Percentiles rank a stretch among this genome's conserved stretches.
Conservation (phyloP, 2,329 filamentous ascomycete genomes). For the Pestalotiopsis sp. region DNA sequence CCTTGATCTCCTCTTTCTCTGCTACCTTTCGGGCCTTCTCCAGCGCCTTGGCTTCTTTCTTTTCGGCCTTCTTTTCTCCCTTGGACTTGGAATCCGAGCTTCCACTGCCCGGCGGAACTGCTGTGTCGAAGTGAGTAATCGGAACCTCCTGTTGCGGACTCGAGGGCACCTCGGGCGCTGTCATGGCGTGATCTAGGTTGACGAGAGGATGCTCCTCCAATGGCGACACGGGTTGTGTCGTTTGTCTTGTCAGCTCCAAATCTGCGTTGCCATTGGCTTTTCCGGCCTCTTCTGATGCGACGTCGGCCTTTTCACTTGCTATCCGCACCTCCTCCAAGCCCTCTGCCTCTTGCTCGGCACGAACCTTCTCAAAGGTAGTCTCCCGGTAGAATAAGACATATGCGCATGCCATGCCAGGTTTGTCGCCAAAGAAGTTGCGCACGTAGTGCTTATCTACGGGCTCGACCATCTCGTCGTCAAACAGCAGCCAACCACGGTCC, state of each 20-base stretch:
- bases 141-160: slow-evolving; percentile 27
- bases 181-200: slow-evolving; percentile 66
- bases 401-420: slow-evolving; percentile 85
- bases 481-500: slow-evolving; percentile 92
- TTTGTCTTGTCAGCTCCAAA: slow-evolving; percentile 50
- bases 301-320: slow-evolving; percentile 57
- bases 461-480: slow-evolving; percentile 98
- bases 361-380: slow-evolving; percentile 68
- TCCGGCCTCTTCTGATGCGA: slow-evolving; percentile 48
- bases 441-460: slow-evolving; percentile 97
- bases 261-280: slow-evolving; percentile 43
- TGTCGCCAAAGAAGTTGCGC: slow-evolving; percentile 95
- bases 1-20: slow-evolving; percentile 48
- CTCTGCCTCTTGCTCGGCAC: slow-evolving; percentile 82
- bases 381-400: slow-evolving; percentile 99
- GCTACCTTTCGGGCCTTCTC: slow-evolving; percentile 49
- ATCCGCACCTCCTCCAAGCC: slow-evolving; percentile 64
- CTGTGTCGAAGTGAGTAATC: slow-evolving; percentile 27
- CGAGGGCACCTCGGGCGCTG: slow-evolving; percentile 52
- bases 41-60: slow-evolving; percentile 65
- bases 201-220: slow-evolving; percentile 53
- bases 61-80: slow-evolving; percentile 66
- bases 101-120: slow-evolving; percentile 18
- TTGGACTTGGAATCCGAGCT: slow-evolving; percentile 46
- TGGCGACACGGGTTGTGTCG: slow-evolving; percentile 49